Conservation (phyloP, 78 protist species). For the Dictyostelium firmibasis region DNA sequence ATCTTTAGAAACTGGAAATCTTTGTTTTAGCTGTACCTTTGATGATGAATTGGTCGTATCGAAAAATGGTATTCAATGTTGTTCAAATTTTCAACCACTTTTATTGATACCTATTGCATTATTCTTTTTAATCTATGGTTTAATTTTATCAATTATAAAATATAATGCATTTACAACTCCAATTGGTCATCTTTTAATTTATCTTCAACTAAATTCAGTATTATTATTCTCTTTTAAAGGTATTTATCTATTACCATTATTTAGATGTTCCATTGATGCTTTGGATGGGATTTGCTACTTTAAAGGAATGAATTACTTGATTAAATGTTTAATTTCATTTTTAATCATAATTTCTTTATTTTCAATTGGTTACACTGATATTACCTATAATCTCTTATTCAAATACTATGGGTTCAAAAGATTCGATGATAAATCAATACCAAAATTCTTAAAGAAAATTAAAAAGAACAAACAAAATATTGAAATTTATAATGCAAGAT, state of each 20-base stretch:
- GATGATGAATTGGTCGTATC: background rate
- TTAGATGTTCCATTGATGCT: background rate
- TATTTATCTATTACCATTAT: background rate
- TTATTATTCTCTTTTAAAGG: background rate
- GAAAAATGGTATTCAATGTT: constrained; percentile 3
- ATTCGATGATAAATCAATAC: no score
- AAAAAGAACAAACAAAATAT: background rate
- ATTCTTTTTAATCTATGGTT: background rate
- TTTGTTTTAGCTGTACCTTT: background rate
- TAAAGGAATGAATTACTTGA: background rate
- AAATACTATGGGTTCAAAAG: no score
- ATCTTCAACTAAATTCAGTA: background rate
- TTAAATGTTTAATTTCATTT: background rate
- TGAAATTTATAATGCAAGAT: no score
- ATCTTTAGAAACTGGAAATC: background rate
- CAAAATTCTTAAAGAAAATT: background rate
- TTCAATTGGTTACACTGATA: background rate
- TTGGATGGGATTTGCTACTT: background rate
- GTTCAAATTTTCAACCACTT: background rate
- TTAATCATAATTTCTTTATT: background rate
- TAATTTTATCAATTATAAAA: background rate
- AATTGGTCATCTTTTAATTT: background rate
- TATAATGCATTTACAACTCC: background rate
- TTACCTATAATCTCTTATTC: background rate
- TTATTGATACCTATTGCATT: background rate